Conservation (phyloP, 1,284 basidiomycete genomes). For the Vanrija sp. region DNA sequence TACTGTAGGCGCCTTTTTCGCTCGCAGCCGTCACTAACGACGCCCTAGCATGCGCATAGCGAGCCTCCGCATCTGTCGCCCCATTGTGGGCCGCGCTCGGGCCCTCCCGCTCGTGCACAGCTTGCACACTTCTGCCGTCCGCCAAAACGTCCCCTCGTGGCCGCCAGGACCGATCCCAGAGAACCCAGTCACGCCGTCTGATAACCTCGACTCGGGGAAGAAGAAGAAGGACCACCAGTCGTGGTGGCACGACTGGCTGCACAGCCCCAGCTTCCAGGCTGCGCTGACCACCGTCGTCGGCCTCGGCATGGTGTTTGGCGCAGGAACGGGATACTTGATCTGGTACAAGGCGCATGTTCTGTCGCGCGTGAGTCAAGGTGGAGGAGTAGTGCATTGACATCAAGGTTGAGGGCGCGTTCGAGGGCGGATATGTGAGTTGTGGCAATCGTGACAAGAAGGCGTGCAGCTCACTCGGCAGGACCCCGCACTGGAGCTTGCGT, state of each 20-base stretch:
- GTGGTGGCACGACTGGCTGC: constrained; percentile 36
- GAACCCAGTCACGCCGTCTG: constrained; percentile 29
- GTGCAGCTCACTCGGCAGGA: constrained; percentile 58
- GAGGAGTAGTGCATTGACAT: neutral
- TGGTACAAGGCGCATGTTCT: constrained; percentile 79
- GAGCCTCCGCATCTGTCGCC: too few relatives aligned
- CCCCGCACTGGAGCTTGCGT: constrained; percentile 67
- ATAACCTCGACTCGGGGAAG: constrained; percentile 11
- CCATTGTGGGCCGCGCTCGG: too few relatives aligned
- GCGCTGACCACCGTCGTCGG: constrained; percentile 47
- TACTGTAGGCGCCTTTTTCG: too few relatives aligned
- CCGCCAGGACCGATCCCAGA: constrained; percentile 35
- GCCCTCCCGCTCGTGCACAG: too few relatives aligned
- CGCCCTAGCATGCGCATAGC: too few relatives aligned
- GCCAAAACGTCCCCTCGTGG: constrained; percentile 30
- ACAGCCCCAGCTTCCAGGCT: constrained; percentile 43
- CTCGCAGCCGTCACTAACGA: too few relatives aligned
- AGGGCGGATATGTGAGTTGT: constrained; percentile 37
- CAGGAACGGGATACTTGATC: constrained; percentile 63
- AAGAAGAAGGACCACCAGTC: constrained; percentile 10
- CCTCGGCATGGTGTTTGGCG: constrained; percentile 40
- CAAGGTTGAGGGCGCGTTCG: constrained; percentile 46
- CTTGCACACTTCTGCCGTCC: constrained; percentile 4
- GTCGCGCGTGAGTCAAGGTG: constrained; percentile 56
- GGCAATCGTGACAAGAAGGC: neutral